Percentiles rank a stretch among this genome's conserved stretches.
phyloP scores from a whole-genome alignment of 2,329 filamentous ascomycete genomes.

The Periconia digitata region DNA sequence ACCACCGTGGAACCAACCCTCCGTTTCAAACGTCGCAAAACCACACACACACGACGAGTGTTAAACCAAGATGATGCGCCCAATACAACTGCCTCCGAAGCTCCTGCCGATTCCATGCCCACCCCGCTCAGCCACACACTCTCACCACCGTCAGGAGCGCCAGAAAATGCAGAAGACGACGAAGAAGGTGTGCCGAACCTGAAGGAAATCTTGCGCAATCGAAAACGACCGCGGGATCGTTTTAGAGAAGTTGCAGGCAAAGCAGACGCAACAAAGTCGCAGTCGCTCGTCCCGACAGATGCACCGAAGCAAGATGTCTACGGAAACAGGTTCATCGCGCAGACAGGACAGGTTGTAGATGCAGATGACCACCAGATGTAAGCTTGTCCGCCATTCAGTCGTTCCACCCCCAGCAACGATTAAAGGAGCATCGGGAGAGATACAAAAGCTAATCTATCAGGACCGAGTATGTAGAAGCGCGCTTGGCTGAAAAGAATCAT shows the following conservation, averaged over 20 bases:
- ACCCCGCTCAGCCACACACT: conserved; percentile 11
- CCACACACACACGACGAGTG: conserved; percentile 24
- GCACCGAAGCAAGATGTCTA: conserved; percentile 22
- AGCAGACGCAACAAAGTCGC: conserved; percentile 14
- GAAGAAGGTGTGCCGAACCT: conserved; percentile 26
- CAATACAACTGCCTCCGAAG: conserved; percentile 9
- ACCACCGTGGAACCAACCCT: conserved; percentile 16
- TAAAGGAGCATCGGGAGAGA: not conserved
- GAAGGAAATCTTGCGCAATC: conserved; percentile 34
- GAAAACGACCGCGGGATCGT: conserved; percentile 31
- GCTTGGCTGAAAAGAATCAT: conserved; percentile 62
- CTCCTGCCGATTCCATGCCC: not conserved
- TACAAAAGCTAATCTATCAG: conserved; percentile 68
- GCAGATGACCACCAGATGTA: conserved; percentile 75
- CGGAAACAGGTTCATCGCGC: conserved; percentile 64
- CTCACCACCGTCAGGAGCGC: conserved; percentile 7
- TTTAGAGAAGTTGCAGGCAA: conserved; percentile 21
- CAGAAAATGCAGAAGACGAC: conserved; percentile 7
- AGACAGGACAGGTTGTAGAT: conserved; percentile 69
- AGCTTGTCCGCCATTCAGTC: conserved; percentile 44
- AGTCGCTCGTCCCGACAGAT: conserved; percentile 21
- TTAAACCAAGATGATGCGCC: not conserved
- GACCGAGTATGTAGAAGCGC: conserved; percentile 83
- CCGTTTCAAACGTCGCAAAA: conserved; percentile 38
- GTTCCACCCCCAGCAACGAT: not conserved